A percentile compares a stretch with the other conserved stretches of the same genome.
Evolutionary conservation across 192 early-diverging fungal genomes (phyloP).

Genomic region (Entophlyctis luteolus): DNA sequence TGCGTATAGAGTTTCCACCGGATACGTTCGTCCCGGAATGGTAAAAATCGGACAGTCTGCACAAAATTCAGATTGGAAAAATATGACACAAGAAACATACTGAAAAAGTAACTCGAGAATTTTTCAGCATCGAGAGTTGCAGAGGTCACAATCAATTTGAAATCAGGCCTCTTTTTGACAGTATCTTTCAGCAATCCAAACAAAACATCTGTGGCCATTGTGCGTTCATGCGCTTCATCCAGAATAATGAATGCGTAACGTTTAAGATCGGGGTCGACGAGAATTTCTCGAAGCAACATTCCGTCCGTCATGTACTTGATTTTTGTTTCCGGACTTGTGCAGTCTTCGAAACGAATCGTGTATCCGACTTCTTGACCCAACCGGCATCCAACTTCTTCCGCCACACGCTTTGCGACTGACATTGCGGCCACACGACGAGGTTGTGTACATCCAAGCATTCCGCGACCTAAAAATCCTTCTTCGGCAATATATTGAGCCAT

Average conservation of each 20-base stretch:
- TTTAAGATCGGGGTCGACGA: constrained; percentile 75
- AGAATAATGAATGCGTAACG: constrained; percentile 92
- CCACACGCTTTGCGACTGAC: constrained; percentile 97
- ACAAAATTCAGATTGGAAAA: background rate
- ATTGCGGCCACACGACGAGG: constrained; percentile 98
- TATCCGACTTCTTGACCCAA: constrained; percentile 95
- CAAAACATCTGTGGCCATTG: constrained; percentile 91
- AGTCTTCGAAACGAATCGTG: constrained; percentile 98
- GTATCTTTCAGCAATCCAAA: constrained; percentile 89
- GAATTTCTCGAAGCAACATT: constrained; percentile 88
- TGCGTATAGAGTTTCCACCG: constrained; percentile 90
- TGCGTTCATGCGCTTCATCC: constrained; percentile 98
- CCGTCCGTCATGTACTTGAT: constrained; percentile 99
- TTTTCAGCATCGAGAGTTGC: constrained; percentile 93
- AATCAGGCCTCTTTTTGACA: constrained; percentile 71
- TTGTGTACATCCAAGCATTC: constrained; percentile 97
- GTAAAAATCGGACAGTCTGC: constrained; percentile 89
- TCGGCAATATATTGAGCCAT: constrained; percentile 98
- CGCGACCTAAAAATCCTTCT: constrained; percentile 79
- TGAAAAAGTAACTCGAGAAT: constrained; percentile 83
- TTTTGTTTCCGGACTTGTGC: constrained; percentile 79
- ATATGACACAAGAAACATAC: constrained; percentile 14
- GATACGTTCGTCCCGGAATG: constrained; percentile 92
- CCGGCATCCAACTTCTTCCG: constrained; percentile 90
- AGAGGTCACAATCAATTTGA: constrained; percentile 92